Evolutionary conservation across 192 early-diverging fungal genomes (phyloP).

Genomic region (Coemansia sp.): DNA sequence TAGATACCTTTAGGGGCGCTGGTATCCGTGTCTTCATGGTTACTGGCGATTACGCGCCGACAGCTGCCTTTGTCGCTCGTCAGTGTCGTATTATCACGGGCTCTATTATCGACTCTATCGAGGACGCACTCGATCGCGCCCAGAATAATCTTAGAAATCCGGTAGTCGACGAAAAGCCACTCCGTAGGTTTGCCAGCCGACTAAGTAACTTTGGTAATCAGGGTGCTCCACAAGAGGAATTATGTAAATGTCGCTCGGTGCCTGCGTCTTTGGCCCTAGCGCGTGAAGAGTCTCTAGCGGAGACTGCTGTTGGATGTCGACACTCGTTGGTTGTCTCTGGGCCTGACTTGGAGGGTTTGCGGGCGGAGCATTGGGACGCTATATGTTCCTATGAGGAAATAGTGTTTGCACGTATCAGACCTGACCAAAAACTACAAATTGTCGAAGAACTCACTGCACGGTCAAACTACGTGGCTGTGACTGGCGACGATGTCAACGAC

Average conservation of each 20-base stretch:
- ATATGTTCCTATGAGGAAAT: slow-evolving; percentile 72
- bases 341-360: slow-evolving; percentile 63
- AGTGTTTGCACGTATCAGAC: slow-evolving; percentile 87
- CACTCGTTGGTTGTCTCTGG: slow-evolving; percentile 68
- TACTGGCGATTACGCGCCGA: slow-evolving; percentile 79
- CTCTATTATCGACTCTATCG: slow-evolving; percentile 33
- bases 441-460: slow-evolving; percentile 74
- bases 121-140: slow-evolving; percentile 23
- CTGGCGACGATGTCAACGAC: slow-evolving; percentile 94
- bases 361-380: slow-evolving; percentile 69
- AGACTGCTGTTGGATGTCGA: slow-evolving; percentile 17
- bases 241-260: not conserved
- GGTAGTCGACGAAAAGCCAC: not conserved
- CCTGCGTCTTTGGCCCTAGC: not conserved
- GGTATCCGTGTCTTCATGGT: slow-evolving; percentile 83
- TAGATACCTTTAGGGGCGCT: slow-evolving; percentile 64
- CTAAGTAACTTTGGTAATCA: not conserved
- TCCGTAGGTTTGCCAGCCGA: slow-evolving; percentile 1
- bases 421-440: slow-evolving; percentile 86
- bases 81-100: slow-evolving; percentile 76
- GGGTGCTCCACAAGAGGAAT: not conserved
- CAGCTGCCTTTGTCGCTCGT: slow-evolving; percentile 77
- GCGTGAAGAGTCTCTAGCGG: slow-evolving; percentile 11
- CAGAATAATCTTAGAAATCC: not conserved
- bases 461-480: slow-evolving; percentile 79